Base-by-base conservation (phyloP, 768 basidiomycete genomes). In the Suillus hirtellus region DNA sequence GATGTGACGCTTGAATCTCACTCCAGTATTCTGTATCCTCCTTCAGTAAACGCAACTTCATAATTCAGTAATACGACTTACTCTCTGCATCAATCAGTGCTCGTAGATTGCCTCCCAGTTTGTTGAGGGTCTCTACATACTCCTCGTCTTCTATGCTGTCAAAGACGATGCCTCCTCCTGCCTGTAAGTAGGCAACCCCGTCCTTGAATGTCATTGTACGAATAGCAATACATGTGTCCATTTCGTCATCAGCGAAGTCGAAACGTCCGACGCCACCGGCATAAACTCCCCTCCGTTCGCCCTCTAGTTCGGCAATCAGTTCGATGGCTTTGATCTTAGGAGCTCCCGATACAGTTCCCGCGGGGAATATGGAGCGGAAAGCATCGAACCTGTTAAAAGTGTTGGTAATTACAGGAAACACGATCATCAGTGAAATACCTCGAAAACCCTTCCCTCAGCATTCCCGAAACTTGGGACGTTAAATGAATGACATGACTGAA, bases 301-400 rank as follows among this genome's bases (percentile, higher is more conserved):
- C 84, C 73, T 99, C 97, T 56, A 98, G 77, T 21, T 86, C 87
- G 6, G 89, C 89, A 35, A 99, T 80, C 47, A 99, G 88, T 75
- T 99, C 94, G 66, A 99, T 93, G 1, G 97, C 97, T 74, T 96
- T 97, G 76, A 99, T 96, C 78, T 99, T 99, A 2, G 97, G 97
- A 38, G 97, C 97, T 27, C 97, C 97, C 1, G 96, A 98, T 31
- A 99, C 97, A 2, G 97, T 99, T 0, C 97, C 97, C 19, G 96
- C 96, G 1, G 97, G 97, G 81, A 99, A 99, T 67, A 99, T 99
- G 27, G 96, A 98, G 11, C 96, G 87, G 85, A 99, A 99, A 0
- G 97, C 97, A 73, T 99, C 96, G 71, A 98, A 99, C 67, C 96
- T 96, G 67, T 24, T 59, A 61, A 21, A 61, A 65, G 19, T 2